A percentile compares a stretch with the other conserved stretches of the same genome.
Conservation (phyloP, 768 basidiomycete species). For the Lyophyllum shimeji region DNA sequence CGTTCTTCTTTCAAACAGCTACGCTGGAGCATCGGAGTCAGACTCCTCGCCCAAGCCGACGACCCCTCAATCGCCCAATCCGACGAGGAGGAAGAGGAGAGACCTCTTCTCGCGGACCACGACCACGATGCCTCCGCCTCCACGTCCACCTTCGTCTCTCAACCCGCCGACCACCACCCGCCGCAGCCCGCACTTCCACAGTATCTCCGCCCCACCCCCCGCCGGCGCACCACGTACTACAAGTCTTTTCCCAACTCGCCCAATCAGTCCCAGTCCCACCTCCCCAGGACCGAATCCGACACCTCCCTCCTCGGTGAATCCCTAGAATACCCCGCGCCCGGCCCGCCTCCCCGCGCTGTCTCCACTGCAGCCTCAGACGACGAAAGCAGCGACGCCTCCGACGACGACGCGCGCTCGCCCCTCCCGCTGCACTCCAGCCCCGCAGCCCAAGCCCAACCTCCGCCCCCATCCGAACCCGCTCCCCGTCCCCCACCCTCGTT, state of each 20-base stretch:
- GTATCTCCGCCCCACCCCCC: conserved; percentile 1
- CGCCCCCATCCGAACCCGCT: neutral
- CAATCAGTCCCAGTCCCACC: neutral
- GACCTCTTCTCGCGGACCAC: neutral
- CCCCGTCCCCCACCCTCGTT: too few relatives aligned
- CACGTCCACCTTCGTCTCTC: conserved; percentile 10
- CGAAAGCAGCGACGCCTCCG: too few relatives aligned
- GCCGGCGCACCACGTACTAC: conserved; percentile 18
- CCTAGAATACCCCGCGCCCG: too few relatives aligned
- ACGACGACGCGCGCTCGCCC: neutral
- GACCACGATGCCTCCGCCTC: neutral
- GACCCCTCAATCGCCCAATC: neutral
- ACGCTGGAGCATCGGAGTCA: conserved; percentile 71
- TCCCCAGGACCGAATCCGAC: conserved; percentile 5
- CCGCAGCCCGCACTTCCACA: neutral
- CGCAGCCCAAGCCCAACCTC: conserved; percentile 1
- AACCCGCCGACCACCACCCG: neutral
- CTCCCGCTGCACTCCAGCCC: neutral
- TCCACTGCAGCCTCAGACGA: conserved; percentile 1
- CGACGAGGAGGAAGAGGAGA: neutral
- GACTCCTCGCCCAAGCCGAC: conserved; percentile 17
- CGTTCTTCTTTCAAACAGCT: conserved; percentile 44
- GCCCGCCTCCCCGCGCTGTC: too few relatives aligned
- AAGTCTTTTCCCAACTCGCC: conserved; percentile 22
- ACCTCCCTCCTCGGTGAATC: neutral